phyloP scores from a whole-genome alignment of 106 monocot genomes.

The Platanthera zijinensis region DNA sequence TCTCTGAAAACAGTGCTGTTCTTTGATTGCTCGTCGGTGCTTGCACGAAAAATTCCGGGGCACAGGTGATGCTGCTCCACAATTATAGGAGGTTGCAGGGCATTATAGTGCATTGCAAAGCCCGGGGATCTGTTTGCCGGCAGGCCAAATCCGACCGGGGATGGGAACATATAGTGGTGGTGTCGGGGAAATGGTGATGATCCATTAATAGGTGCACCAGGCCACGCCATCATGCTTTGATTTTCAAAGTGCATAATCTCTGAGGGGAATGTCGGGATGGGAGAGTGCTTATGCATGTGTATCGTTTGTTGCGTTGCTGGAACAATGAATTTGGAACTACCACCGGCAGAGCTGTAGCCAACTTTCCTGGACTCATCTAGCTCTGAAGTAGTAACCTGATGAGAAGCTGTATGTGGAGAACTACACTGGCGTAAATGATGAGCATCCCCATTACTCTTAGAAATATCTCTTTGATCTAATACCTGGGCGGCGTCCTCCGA shows the following conservation, averaged over 20 bases:
- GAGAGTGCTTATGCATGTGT: slow-evolving; percentile 28
- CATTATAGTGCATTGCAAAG: slow-evolving; percentile 29
- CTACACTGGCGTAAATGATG: background rate
- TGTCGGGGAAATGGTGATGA: slow-evolving; percentile 39
- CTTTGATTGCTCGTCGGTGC: slow-evolving; percentile 9
- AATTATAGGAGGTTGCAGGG: slow-evolving; percentile 26
- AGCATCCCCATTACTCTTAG: slow-evolving; percentile 10
- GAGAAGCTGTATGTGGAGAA: background rate
- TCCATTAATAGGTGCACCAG: slow-evolving; percentile 31
- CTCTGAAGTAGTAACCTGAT: slow-evolving; percentile 2
- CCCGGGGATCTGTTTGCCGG: slow-evolving; percentile 23
- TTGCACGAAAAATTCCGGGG: slow-evolving; percentile 11
- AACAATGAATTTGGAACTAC: slow-evolving; percentile 19
- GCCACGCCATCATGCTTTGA: slow-evolving; percentile 35
- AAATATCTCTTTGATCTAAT: slow-evolving; percentile 30
- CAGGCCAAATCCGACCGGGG: slow-evolving; percentile 42
- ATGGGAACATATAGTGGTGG: slow-evolving; percentile 36
- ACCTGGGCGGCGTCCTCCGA: slow-evolving; percentile 68
- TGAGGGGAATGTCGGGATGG: slow-evolving; percentile 29
- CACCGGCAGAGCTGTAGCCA: slow-evolving; percentile 11
- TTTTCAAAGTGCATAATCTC: slow-evolving; percentile 28
- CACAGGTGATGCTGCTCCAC: slow-evolving; percentile 10
- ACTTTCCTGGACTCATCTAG: slow-evolving; percentile 7
- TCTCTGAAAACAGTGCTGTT: background rate
- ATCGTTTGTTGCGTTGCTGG: slow-evolving; percentile 16